phyloP scores from a whole-genome alignment of 2,329 filamentous ascomycete genomes.

The Hortaea sp. region DNA sequence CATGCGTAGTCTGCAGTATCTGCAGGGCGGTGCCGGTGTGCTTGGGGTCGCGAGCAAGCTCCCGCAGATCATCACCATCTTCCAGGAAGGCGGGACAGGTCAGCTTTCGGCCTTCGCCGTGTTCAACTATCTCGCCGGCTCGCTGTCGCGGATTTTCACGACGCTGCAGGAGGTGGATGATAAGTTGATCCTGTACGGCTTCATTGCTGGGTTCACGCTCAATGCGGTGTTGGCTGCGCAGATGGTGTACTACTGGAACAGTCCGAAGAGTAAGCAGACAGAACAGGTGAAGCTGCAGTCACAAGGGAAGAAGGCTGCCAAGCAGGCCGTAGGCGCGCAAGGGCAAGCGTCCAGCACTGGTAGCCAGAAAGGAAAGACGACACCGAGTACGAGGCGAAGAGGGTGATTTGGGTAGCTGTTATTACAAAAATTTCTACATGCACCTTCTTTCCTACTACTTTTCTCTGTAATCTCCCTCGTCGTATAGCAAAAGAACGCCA shows the following conservation, averaged over 20 bases:
- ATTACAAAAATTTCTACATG: too few relatives aligned
- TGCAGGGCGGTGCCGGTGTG: slow-evolving; percentile 76
- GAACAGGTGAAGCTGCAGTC: slow-evolving; percentile 30
- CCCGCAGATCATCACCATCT: slow-evolving; percentile 85
- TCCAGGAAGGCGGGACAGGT: slow-evolving; percentile 75
- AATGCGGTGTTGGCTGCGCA: slow-evolving; percentile 80
- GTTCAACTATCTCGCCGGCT: slow-evolving; percentile 94
- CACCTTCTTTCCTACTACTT: too few relatives aligned
- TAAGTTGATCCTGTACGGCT: slow-evolving; percentile 89
- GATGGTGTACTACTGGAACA: slow-evolving; percentile 96
- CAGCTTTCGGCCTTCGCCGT: slow-evolving; percentile 96
- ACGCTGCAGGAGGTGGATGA: slow-evolving; percentile 96
- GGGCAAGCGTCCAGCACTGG: background rate
- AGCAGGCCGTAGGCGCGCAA: slow-evolving; percentile 3
- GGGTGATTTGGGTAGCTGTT: slow-evolving; percentile 26
- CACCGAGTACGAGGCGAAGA: slow-evolving; percentile 46
- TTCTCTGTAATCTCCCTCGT: too few relatives aligned
- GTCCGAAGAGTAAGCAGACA: slow-evolving; percentile 30
- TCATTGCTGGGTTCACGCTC: slow-evolving; percentile 80
- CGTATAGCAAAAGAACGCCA: too few relatives aligned
- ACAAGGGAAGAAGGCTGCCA: slow-evolving; percentile 24
- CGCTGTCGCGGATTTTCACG: slow-evolving; percentile 90
- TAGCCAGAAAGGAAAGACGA: slow-evolving; percentile 26
- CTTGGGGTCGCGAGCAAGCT: slow-evolving; percentile 83
- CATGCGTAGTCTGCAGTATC: slow-evolving; percentile 55